Evolutionary conservation across 2,329 filamentous ascomycete genomes (phyloP).

Genomic region (Trichoderma atrobrunneum): DNA sequence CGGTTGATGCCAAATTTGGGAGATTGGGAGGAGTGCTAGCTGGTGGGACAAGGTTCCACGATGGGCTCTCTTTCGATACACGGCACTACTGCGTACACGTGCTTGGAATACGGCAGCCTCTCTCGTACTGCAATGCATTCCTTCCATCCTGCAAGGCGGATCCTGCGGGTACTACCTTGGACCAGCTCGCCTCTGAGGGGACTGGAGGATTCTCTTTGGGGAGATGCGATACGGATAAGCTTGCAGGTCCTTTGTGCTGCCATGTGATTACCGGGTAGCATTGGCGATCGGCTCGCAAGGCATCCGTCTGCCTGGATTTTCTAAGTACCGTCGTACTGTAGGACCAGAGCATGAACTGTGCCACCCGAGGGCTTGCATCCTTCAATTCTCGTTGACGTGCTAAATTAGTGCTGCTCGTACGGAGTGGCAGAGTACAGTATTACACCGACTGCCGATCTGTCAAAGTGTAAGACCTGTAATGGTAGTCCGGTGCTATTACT

Average conservation of each 20-base stretch:
- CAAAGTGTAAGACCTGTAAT: conserved; percentile 1
- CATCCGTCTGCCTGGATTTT: background rate
- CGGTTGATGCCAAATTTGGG: conserved; percentile 11
- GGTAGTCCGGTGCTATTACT: background rate
- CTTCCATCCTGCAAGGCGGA: conserved; percentile 7
- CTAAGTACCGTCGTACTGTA: background rate
- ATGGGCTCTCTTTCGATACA: background rate
- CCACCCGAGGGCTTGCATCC: background rate
- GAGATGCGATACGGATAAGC: background rate
- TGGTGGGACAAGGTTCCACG: background rate
- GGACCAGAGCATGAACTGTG: background rate
- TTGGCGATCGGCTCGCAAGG: background rate
- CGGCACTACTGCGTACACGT: background rate
- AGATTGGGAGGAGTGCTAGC: conserved; percentile 11
- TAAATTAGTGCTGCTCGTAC: background rate
- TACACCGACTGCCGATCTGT: conserved; percentile 11
- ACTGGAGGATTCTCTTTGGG: background rate
- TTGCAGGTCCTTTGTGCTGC: background rate
- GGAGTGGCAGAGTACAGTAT: background rate
- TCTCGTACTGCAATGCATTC: background rate
- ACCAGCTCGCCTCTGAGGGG: background rate
- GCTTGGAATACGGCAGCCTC: background rate
- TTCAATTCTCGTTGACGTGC: background rate
- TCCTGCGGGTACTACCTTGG: background rate
- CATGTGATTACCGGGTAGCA: background rate